Evolutionary conservation across 768 basidiomycete species (phyloP).

Genomic region (Guyanaporus albipodus): DNA sequence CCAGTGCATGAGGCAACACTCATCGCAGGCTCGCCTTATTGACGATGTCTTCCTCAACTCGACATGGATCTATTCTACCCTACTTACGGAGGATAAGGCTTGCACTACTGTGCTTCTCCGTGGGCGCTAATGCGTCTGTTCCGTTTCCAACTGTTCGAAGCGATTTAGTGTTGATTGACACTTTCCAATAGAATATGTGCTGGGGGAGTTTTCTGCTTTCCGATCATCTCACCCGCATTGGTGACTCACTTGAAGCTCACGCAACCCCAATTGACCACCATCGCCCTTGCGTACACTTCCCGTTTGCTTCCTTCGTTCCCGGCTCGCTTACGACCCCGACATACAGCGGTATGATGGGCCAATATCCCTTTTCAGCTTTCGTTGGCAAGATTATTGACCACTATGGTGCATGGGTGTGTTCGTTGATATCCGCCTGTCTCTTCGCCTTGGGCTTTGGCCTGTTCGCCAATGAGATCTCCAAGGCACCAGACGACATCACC

Average conservation of each 20-base stretch:
- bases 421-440: conserved; percentile 54
- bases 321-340: background rate
- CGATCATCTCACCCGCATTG: conserved; percentile 64
- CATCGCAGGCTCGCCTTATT: background rate
- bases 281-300: conserved; percentile 67
- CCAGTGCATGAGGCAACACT: too few species aligned
- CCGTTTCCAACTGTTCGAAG: background rate
- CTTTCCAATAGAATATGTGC: conserved; percentile 53
- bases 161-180: background rate
- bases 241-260: conserved; percentile 56
- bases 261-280: conserved; percentile 76
- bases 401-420: conserved; percentile 66
- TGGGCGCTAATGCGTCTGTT: conserved; percentile 62
- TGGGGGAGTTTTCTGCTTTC: conserved; percentile 79
- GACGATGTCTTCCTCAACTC: conserved; percentile 12
- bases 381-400: conserved; percentile 67
- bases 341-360: conserved; percentile 72
- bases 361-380: conserved; percentile 71
- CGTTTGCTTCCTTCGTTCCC: conserved; percentile 17
- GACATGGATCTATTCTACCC: conserved; percentile 3
- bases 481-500: conserved; percentile 37
- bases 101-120: conserved; percentile 45
- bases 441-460: conserved; percentile 59
- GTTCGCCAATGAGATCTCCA: conserved; percentile 57
- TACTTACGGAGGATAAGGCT: conserved; percentile 25